These are phyloP conservation scores for Russula sp. DNA, from an alignment of 768 basidiomycete genomes.

Conservation along the genomic window DNA sequence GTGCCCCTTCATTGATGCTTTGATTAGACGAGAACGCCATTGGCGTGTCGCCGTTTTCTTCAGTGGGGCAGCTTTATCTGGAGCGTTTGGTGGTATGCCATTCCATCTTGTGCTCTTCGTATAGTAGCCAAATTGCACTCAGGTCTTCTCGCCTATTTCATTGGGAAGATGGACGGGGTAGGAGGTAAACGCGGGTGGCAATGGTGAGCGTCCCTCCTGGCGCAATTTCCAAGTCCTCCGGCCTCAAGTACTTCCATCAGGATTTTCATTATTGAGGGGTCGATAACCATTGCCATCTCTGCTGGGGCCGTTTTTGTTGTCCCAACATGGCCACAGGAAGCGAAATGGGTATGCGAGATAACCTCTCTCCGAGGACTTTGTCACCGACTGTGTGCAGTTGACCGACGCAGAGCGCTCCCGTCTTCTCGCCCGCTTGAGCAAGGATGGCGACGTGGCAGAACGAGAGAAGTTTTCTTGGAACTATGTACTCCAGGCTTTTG, in stretches of 20 bases:
- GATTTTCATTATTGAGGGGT: conserved; percentile 55
- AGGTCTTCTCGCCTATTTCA: conserved; percentile 52
- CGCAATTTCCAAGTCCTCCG: background rate
- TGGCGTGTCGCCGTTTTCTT: conserved; percentile 59
- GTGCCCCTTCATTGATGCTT: background rate
- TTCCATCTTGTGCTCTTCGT: background rate
- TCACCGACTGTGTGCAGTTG: conserved; percentile 31
- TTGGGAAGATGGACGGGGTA: conserved; percentile 54
- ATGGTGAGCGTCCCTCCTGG: conserved; percentile 33
- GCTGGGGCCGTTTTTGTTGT: conserved; percentile 45
- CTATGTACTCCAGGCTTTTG: conserved; percentile 48
- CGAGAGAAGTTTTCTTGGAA: conserved; percentile 51
- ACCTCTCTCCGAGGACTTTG: background rate
- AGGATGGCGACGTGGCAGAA: conserved; percentile 48
- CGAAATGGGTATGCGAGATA: conserved; percentile 41
- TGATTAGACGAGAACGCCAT: conserved; percentile 44
- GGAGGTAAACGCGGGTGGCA: conserved; percentile 56
- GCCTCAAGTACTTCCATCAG: conserved; percentile 25
- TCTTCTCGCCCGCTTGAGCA: conserved; percentile 41
- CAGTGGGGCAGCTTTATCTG: conserved; percentile 52
- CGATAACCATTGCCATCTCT: conserved; percentile 43
- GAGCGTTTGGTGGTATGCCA: conserved; percentile 52
- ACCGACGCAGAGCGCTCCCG: conserved; percentile 44
- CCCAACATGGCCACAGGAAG: conserved; percentile 52
- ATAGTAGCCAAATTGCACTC: background rate